phyloP scores from a whole-genome alignment of 257 asterid genomes.

The Orobanche coerulescens region DNA sequence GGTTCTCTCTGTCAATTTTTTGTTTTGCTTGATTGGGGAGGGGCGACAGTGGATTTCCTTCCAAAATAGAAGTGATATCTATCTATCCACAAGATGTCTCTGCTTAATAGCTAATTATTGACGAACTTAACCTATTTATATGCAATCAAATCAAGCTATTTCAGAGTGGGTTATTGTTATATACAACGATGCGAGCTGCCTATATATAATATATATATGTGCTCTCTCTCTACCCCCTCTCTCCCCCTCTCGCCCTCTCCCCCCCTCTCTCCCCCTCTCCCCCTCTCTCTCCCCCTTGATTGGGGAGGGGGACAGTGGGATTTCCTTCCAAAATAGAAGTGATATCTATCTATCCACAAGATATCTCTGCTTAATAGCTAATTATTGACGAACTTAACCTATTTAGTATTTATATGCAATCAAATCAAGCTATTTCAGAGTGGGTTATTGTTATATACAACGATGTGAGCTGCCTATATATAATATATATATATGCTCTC shows the following conservation, averaged over 20 bases:
- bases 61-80: neutral
- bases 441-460: neutral
- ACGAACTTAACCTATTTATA: neutral
- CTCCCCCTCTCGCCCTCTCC: no score
- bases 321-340: neutral
- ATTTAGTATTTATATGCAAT: conserved; percentile 2
- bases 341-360: neutral
- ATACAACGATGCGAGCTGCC: neutral
- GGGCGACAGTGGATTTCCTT: neutral
- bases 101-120: neutral
- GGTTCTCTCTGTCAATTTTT: neutral
- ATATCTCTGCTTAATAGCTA: neutral
- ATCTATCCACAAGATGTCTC: neutral
- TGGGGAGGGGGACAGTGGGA: no score
- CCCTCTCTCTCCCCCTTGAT: no score
- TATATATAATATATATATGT: neutral
- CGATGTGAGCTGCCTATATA: neutral
- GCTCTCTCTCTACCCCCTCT: neutral
- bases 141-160: neutral
- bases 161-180: neutral
- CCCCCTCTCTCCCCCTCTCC: no score
- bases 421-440: neutral
- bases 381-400: neutral
- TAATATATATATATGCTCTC: neutral
- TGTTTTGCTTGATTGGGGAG: conserved; percentile 2